Evolutionary conservation across 1,284 basidiomycete species (phyloP).

Genomic region (Anthracocystis walkeri): DNA sequence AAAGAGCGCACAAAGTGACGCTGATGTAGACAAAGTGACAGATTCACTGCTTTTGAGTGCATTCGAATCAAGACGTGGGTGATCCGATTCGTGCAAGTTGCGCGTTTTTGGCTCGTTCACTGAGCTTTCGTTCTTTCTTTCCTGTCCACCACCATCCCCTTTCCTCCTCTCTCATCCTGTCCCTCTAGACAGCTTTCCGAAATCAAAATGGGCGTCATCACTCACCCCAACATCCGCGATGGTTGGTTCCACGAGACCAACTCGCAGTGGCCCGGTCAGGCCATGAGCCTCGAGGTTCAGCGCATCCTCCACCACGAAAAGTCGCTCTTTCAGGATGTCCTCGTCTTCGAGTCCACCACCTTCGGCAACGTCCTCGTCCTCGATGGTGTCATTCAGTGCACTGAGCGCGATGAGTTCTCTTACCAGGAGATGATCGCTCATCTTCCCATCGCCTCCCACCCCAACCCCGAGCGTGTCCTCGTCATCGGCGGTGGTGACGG

Average conservation of each 20-base stretch:
- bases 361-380: constrained; percentile 89
- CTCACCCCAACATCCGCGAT: constrained; percentile 74
- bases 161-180: constrained; percentile 1
- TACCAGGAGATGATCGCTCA: constrained; percentile 99
- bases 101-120: background rate
- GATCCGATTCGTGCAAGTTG: background rate
- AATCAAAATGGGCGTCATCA: constrained; percentile 62
- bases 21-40: background rate
- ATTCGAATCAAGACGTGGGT: background rate
- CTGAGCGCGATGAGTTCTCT: constrained; percentile 98
- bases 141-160: constrained; percentile 17
- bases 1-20: background rate
- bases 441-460: constrained; percentile 92
- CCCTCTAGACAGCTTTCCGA: constrained; percentile 4
- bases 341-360: constrained; percentile 63
- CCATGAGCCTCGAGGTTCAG: constrained; percentile 76
- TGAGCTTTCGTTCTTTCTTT: background rate
- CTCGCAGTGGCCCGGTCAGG: constrained; percentile 89
- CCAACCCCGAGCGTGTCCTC: constrained; percentile 93
- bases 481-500: constrained; percentile 90
- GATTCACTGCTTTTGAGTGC: background rate
- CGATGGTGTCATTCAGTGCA: constrained; percentile 95
- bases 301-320: constrained; percentile 94
- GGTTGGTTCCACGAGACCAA: constrained; percentile 98
- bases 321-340: constrained; percentile 87